Conservation (phyloP, 2,329 filamentous ascomycete genomes). For the Ascochyta clinopodiicola region DNA sequence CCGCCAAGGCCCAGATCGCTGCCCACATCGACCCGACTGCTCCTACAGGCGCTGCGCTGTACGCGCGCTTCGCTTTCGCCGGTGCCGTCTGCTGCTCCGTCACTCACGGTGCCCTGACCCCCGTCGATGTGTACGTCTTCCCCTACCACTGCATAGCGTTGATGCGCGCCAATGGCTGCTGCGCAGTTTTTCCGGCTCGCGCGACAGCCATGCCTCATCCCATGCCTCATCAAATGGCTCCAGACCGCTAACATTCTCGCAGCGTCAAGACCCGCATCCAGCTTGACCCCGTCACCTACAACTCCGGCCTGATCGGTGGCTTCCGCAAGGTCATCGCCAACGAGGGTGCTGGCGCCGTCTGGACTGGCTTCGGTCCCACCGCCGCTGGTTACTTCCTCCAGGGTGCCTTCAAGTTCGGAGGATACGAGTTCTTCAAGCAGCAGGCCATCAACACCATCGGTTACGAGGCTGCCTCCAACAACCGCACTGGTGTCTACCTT, state of each 20-base stretch:
- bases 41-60: conserved; percentile 73
- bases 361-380: conserved; percentile 86
- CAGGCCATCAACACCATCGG: conserved; percentile 82
- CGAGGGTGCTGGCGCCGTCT: conserved; percentile 84
- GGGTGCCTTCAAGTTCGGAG: conserved; percentile 91
- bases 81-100: conserved; percentile 98
- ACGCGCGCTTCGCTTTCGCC: conserved; percentile 95
- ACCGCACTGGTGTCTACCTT: conserved; percentile 83
- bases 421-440: conserved; percentile 97
- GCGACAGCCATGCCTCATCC: conserved; percentile 19
- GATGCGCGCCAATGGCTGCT: conserved; percentile 37
- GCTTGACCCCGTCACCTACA: conserved; percentile 88
- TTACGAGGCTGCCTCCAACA: conserved; percentile 70
- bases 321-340: conserved; percentile 80
- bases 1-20: conserved; percentile 55
- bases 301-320: conserved; percentile 83
- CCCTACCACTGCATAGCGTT: conserved; percentile 7
- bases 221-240: conserved; percentile 15
- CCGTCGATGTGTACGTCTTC: conserved; percentile 95
- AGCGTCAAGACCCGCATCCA: conserved; percentile 97
- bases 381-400: conserved; percentile 92
- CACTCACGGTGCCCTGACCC: conserved; percentile 95
- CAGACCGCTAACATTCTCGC: conserved; percentile 28
- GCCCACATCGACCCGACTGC: conserved; percentile 57
- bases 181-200: conserved; percentile 15